These are phyloP conservation scores for Cryptococcus maquisensis DNA, from an alignment of 1,284 basidiomycete species.

Conservation along the genomic window DNA sequence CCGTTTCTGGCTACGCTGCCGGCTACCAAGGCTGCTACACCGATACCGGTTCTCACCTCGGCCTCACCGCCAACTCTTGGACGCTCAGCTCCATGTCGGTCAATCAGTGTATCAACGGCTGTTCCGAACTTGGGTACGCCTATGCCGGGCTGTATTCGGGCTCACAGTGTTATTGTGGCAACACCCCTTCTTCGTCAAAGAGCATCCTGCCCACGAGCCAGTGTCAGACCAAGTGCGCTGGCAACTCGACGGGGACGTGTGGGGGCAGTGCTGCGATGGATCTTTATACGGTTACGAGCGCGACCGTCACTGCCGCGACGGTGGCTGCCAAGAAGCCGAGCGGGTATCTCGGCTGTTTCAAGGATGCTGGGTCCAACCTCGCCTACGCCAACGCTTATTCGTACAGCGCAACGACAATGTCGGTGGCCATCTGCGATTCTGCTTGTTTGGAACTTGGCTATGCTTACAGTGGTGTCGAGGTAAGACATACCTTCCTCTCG, in stretches of 20 bases:
- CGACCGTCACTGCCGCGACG: conserved; percentile 3
- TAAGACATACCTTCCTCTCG: neutral
- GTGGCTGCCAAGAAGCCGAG: conserved; percentile 3
- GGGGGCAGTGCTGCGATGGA: conserved; percentile 15
- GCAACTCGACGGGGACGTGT: conserved; percentile 14
- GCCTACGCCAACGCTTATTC: conserved; percentile 17
- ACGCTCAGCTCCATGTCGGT: conserved; percentile 7
- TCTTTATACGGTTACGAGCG: conserved; percentile 11
- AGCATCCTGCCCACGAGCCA: conserved; percentile 11
- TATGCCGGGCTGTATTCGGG: conserved; percentile 18
- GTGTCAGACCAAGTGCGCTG: conserved; percentile 9
- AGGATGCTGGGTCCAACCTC: conserved; percentile 11
- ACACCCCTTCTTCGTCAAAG: neutral
- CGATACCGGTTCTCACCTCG: conserved; percentile 7
- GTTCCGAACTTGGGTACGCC: conserved; percentile 25
- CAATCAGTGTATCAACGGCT: conserved; percentile 23
- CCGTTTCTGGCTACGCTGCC: conserved; percentile 8
- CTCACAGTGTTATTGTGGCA: conserved; percentile 16
- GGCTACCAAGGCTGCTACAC: conserved; percentile 19
- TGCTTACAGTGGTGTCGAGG: conserved; percentile 14
- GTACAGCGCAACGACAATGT: conserved; percentile 21
- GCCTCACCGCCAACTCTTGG: conserved; percentile 12
- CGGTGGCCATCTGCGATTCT: conserved; percentile 22
- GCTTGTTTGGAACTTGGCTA: conserved; percentile 26
- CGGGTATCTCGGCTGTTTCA: conserved; percentile 18